Base-by-base conservation (phyloP, 2,329 filamentous ascomycete species). In the Blastomyces parvus region DNA sequence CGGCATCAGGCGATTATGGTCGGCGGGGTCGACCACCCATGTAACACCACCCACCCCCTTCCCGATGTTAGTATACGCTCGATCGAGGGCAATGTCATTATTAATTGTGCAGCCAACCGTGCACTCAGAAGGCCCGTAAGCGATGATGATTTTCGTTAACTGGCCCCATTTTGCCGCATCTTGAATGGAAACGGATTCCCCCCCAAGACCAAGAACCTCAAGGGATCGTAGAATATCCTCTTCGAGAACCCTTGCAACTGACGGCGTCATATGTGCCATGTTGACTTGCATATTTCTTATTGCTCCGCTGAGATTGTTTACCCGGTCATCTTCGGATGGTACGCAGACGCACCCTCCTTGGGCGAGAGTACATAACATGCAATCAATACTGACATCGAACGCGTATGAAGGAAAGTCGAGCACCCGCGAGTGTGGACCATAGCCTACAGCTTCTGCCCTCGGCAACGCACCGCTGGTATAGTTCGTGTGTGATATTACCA, bases 291-390 rank as follows among this genome's bases (percentile, higher is more conserved):
- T 82, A 0, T 75, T 70, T 3, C 78, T 77, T 42, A 86, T 81
- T 0, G 78, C 78, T 0, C 76, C 78, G 1, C 77, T 74, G 17
- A 85, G 78, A 62, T 84, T 78, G 59, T 79, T 77, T 1, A 80
- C 66, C 52, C 80, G 74, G 64, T 83, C 80, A 4, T 77, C 70
- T 0, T 80, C 74, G 0, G 80, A 79, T 0, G 85, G 84, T 1
- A 87, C 78, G 63, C 85, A 86, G 8, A 87, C 77, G 52, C 83
- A 86, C 0, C 82, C 84, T 6, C 85, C 85, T 42, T 81, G 74
- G 1, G 79, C 74, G 4, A 87, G 74, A 0, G 84, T 82, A 1
- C 80, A 78, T 59, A 85, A 80, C 56, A 84, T 79, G 67, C 84
- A 83, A 36, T 80, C 74, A 53, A 85, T 74, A 59, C 80, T 78